These are phyloP conservation scores for Cladosporium halotolerans DNA, from an alignment of 2,329 filamentous ascomycete species.

Conservation along the genomic window DNA sequence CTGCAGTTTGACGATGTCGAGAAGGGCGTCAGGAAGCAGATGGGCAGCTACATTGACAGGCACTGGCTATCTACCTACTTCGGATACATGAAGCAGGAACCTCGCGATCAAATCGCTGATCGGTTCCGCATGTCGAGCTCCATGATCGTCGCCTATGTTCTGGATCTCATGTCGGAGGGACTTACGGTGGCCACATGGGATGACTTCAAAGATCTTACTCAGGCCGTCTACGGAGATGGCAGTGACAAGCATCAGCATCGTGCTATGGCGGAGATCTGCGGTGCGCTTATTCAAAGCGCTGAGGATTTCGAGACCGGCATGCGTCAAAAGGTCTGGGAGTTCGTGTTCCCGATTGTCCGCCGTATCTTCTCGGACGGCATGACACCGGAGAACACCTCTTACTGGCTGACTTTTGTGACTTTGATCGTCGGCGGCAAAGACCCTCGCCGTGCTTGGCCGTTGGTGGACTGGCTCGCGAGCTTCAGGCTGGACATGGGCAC, in stretches of 20 bases:
- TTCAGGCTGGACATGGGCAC: constrained; percentile 92
- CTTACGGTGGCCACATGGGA: constrained; percentile 73
- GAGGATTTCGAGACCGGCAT: constrained; percentile 69
- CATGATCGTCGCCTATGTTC: constrained; percentile 79
- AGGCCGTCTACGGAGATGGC: constrained; percentile 78
- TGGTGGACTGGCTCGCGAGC: constrained; percentile 72
- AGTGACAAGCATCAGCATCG: constrained; percentile 97
- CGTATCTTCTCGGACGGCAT: constrained; percentile 83
- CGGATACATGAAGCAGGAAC: constrained; percentile 91
- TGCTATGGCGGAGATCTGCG: constrained; percentile 88
- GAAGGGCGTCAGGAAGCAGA: constrained; percentile 63
- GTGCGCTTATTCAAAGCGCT: constrained; percentile 73
- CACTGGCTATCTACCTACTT: constrained; percentile 87
- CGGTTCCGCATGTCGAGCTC: constrained; percentile 85
- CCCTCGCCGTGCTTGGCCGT: constrained; percentile 76
- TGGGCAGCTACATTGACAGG: constrained; percentile 71
- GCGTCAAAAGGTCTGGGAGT: constrained; percentile 75
- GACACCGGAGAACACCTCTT: constrained; percentile 87
- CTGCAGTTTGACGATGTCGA: constrained; percentile 80
- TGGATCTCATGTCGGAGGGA: constrained; percentile 80
- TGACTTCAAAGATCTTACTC: constrained; percentile 76
- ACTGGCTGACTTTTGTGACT: constrained; percentile 93
- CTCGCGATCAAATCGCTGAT: constrained; percentile 72
- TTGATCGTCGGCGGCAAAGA: constrained; percentile 84
- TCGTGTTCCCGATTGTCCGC: constrained; percentile 81